Evolutionary conservation across 768 basidiomycete species (phyloP).

Genomic region (Multifurca ochricompacta): DNA sequence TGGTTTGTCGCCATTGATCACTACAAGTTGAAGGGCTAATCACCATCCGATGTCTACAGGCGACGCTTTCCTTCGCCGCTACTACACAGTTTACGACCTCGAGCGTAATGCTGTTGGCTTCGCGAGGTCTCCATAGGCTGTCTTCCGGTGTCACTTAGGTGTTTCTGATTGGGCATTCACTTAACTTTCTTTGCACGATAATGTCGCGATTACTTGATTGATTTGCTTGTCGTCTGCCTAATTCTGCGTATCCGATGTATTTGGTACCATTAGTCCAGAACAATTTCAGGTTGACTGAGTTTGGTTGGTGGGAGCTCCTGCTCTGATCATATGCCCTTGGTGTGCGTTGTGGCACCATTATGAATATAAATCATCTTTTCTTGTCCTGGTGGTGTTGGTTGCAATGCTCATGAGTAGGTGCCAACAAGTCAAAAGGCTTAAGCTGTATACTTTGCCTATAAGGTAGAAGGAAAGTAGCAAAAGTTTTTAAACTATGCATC

Average conservation of each 20-base stretch:
- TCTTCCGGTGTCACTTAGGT: background rate
- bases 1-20: constrained; percentile 39
- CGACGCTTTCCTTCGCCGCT: constrained; percentile 88
- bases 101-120: constrained; percentile 78
- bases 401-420: no score
- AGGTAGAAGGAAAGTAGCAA: no score
- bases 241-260: background rate
- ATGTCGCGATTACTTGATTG: background rate
- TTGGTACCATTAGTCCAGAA: background rate
- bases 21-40: background rate
- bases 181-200: background rate
- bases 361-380: no score
- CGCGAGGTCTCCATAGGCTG: constrained; percentile 38
- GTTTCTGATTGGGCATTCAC: background rate
- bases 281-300: background rate
- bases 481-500: background rate
- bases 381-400: no score
- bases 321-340: no score
- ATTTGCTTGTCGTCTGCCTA: background rate
- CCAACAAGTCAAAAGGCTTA: no score
- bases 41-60: constrained; percentile 33
- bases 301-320: no score
- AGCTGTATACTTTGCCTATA: no score
- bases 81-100: constrained; percentile 85
- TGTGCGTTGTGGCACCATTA: no score